Percentiles rank a stretch among this genome's conserved stretches.
Evolutionary conservation across 345 rosid genomes (phyloP).

Genomic region (Cardamine occulta): DNA sequence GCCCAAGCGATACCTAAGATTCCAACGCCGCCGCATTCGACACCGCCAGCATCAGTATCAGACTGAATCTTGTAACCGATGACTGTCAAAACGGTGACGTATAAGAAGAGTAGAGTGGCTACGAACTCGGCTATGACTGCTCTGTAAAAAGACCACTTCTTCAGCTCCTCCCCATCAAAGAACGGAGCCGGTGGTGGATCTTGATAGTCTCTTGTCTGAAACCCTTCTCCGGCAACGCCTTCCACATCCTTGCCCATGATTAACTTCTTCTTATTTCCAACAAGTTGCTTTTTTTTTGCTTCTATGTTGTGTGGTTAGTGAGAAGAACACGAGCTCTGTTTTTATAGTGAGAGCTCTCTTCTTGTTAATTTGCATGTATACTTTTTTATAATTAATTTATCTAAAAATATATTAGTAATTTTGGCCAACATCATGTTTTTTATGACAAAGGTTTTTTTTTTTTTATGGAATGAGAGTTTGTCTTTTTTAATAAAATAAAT

Average conservation of each 20-base stretch:
- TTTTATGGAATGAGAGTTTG: conserved; percentile 9
- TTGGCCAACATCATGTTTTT: conserved; percentile 1
- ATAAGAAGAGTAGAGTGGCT: conserved; percentile 87
- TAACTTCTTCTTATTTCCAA: background rate
- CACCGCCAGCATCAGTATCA: conserved; percentile 27
- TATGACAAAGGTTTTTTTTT: conserved; percentile 10
- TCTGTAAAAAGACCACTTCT: conserved; percentile 80
- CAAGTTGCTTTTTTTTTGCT: background rate
- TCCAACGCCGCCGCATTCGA: conserved; percentile 75
- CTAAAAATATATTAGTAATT: background rate
- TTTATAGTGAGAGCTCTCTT: conserved; percentile 40
- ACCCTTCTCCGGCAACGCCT: conserved; percentile 51
- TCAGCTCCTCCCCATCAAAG: conserved; percentile 62
- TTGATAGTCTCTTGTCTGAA: conserved; percentile 73
- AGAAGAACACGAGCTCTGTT: conserved; percentile 32
- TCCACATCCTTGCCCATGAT: conserved; percentile 61
- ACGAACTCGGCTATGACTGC: conserved; percentile 87
- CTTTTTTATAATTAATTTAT: background rate
- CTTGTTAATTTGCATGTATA: conserved; percentile 16
- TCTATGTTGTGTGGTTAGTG: conserved; percentile 40
- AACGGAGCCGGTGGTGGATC: conserved; percentile 86
- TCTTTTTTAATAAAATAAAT: background rate
- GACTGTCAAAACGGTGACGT: conserved; percentile 76
- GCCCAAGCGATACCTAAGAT: conserved; percentile 94
- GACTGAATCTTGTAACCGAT: conserved; percentile 72